A percentile compares a stretch with the other conserved stretches of the same genome.
These are phyloP conservation scores for Rosa persica DNA, from an alignment of 306 rosid genomes.

Conservation along the genomic window DNA sequence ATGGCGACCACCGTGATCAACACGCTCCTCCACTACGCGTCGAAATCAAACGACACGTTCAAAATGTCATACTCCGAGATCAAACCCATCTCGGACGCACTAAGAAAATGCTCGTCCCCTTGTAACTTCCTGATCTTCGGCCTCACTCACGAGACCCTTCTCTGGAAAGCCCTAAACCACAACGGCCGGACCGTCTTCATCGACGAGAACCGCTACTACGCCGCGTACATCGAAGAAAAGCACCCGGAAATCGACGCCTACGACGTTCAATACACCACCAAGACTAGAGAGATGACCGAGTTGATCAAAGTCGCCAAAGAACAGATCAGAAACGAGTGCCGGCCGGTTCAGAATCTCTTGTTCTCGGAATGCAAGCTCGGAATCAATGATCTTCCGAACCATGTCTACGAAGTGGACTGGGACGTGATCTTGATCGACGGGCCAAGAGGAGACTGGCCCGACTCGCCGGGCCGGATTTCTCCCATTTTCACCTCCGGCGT, in stretches of 20 bases:
- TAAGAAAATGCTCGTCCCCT: slow-evolving; percentile 72
- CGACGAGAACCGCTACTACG: slow-evolving; percentile 93
- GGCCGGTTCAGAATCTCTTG: slow-evolving; percentile 85
- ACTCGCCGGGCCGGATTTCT: slow-evolving; percentile 83
- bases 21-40: slow-evolving; percentile 80
- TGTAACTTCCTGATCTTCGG: slow-evolving; percentile 87
- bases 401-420: slow-evolving; percentile 91
- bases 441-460: slow-evolving; percentile 89
- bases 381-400: slow-evolving; percentile 86
- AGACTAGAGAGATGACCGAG: slow-evolving; percentile 59
- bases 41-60: slow-evolving; percentile 75
- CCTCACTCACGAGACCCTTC: slow-evolving; percentile 79
- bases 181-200: slow-evolving; percentile 90
- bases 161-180: slow-evolving; percentile 90
- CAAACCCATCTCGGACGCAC: slow-evolving; percentile 77
- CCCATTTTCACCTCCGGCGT: slow-evolving; percentile 90
- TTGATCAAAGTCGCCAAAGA: slow-evolving; percentile 60
- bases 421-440: slow-evolving; percentile 88
- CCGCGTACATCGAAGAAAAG: slow-evolving; percentile 74
- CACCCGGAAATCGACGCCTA: slow-evolving; percentile 92
- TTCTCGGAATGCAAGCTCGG: slow-evolving; percentile 88
- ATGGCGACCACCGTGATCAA: slow-evolving; percentile 76
- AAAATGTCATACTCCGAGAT: slow-evolving; percentile 81
- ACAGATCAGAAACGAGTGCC: slow-evolving; percentile 73
- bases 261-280: slow-evolving; percentile 92